A percentile compares a stretch with the other conserved stretches of the same genome.
These are phyloP conservation scores for Pyrenophora graminea DNA, from an alignment of 2,329 filamentous ascomycete genomes.

Conservation along the genomic window DNA sequence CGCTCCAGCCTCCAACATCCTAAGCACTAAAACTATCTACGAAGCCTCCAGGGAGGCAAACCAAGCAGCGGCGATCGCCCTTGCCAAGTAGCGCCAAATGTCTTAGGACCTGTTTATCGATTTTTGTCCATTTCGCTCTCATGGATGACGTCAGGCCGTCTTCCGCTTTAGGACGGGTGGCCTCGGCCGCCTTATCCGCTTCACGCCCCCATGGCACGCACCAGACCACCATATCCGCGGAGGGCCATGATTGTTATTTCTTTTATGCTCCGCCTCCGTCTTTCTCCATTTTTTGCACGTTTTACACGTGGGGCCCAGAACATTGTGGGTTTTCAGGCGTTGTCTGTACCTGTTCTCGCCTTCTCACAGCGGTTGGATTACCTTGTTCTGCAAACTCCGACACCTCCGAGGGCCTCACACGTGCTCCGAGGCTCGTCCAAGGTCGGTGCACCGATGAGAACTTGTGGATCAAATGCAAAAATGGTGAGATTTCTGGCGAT, in stretches of 20 bases:
- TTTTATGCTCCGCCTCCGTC: conserved; percentile 6
- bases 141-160: conserved; percentile 16
- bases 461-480: background rate
- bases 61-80: conserved; percentile 17
- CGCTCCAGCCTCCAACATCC: conserved; percentile 4
- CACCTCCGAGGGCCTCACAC: background rate
- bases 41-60: conserved; percentile 14
- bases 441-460: background rate
- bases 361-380: background rate
- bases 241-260: background rate
- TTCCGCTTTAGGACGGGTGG: background rate
- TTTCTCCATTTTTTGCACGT: background rate
- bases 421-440: background rate
- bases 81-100: conserved; percentile 16
- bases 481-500: background rate
- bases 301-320: background rate
- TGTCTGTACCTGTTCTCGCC: background rate
- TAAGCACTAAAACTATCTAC: background rate
- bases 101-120: conserved; percentile 10
- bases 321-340: background rate
- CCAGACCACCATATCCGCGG: background rate
- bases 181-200: background rate
- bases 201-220: conserved; percentile 6
- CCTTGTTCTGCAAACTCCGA: background rate
- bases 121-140: background rate